Conservation (phyloP, 2,329 filamentous ascomycete genomes). For the Pseudogymnoascus sp. region DNA sequence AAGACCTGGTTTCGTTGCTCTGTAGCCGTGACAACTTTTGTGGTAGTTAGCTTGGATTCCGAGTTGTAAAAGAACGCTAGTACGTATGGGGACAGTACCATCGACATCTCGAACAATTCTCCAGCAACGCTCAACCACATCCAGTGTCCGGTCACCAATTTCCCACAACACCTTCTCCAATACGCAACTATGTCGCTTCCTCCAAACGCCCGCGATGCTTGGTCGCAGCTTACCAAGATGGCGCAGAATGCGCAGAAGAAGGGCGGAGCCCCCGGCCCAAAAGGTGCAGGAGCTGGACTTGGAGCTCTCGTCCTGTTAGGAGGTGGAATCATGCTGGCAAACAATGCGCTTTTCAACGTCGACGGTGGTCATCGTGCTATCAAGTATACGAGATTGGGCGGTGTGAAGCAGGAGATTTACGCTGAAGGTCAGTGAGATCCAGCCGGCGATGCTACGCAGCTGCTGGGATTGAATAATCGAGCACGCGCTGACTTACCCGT, state of each 20-base stretch:
- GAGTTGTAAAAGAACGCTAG: background rate
- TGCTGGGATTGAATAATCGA: background rate
- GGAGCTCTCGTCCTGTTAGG: slow-evolving; percentile 45
- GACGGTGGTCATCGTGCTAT: slow-evolving; percentile 98
- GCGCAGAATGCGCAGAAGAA: slow-evolving; percentile 47
- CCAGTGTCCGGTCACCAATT: slow-evolving; percentile 1
- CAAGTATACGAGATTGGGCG: slow-evolving; percentile 88
- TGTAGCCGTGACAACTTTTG: background rate
- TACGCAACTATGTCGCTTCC: slow-evolving; percentile 11
- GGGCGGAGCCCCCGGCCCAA: slow-evolving; percentile 38
- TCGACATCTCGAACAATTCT: slow-evolving; percentile 9
- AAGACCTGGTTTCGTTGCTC: background rate
- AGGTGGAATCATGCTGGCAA: slow-evolving; percentile 44
- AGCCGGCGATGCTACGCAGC: background rate
- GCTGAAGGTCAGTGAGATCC: slow-evolving; percentile 58
- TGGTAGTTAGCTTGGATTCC: slow-evolving; percentile 3
- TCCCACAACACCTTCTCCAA: slow-evolving; percentile 8
- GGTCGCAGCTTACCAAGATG: slow-evolving; percentile 51
- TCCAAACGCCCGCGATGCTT: slow-evolving; percentile 54
- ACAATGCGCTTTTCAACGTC: slow-evolving; percentile 64
- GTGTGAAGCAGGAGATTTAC: slow-evolving; percentile 96
- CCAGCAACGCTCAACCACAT: slow-evolving; percentile 1
- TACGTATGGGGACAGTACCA: slow-evolving; percentile 5
- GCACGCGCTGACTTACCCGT: slow-evolving; percentile 16
- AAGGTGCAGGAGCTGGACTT: slow-evolving; percentile 44